Evolutionary conservation across 208 protist genomes (phyloP).

Genomic region (Crithidia brevicula): DNA sequence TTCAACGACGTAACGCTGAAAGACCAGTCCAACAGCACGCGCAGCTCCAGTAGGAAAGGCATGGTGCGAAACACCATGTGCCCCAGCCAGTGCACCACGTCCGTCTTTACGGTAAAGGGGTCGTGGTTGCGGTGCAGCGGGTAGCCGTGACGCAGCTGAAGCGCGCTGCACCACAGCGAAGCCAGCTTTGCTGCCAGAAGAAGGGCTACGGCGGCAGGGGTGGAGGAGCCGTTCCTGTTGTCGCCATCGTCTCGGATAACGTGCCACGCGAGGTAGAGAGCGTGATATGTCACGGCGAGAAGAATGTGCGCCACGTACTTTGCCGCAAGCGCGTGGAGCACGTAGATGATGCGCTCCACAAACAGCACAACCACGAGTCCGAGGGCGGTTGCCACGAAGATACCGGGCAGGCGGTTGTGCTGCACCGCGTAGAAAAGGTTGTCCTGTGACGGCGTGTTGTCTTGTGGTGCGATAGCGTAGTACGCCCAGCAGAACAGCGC

Average conservation of each 20-base stretch:
- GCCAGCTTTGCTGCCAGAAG: slow-evolving; percentile 46
- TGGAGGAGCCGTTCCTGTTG: background rate
- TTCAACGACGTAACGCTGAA: slow-evolving; percentile 67
- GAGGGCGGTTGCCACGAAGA: slow-evolving; percentile 67
- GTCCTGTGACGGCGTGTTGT: slow-evolving; percentile 23
- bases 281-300: slow-evolving; percentile 37
- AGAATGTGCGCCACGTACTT: slow-evolving; percentile 49
- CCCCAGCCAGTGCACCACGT: slow-evolving; percentile 52
- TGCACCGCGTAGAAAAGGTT: slow-evolving; percentile 66
- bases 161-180: slow-evolving; percentile 49
- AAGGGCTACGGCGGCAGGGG: slow-evolving; percentile 28
- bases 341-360: slow-evolving; percentile 71
- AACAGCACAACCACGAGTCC: slow-evolving; percentile 56
- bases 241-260: slow-evolving; percentile 2
- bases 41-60: slow-evolving; percentile 81
- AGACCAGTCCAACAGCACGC: slow-evolving; percentile 80
- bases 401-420: slow-evolving; percentile 68
- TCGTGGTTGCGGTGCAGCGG: slow-evolving; percentile 56
- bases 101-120: slow-evolving; percentile 54
- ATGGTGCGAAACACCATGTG: slow-evolving; percentile 57
- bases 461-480: slow-evolving; percentile 43
- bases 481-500: slow-evolving; percentile 60
- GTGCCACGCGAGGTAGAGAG: slow-evolving; percentile 46
- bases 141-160: slow-evolving; percentile 61
- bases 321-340: slow-evolving; percentile 37